Conservation (phyloP, 768 basidiomycete species). For the Mycena polygramma region DNA sequence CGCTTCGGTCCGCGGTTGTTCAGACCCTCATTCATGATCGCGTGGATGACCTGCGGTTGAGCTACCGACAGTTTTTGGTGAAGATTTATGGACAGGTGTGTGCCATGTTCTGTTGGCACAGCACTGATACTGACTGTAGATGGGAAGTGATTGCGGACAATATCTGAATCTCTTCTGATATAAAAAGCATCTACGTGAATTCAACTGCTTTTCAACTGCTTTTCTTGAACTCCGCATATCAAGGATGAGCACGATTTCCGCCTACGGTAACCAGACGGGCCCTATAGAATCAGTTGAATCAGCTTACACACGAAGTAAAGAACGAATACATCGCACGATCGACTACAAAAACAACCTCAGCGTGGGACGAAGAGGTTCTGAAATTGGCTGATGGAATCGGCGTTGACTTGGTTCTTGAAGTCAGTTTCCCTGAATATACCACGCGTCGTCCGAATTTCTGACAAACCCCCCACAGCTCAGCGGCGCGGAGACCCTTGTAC, state of each 20-base stretch:
- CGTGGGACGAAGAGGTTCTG: constrained; percentile 63
- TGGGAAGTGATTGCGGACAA: too few relatives aligned
- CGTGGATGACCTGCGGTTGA: constrained; percentile 56
- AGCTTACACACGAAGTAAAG: too few relatives aligned
- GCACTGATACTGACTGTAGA: too few relatives aligned
- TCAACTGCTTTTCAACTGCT: too few relatives aligned
- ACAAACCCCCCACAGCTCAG: not conserved
- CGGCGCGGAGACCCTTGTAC: not conserved
- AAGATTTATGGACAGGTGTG: constrained; percentile 56
- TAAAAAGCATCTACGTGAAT: too few relatives aligned
- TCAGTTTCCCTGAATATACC: not conserved
- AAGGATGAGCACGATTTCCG: too few relatives aligned
- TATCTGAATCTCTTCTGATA: too few relatives aligned
- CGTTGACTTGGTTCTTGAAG: constrained; percentile 34
- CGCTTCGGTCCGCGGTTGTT: constrained; percentile 60
- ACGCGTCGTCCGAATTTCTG: too few relatives aligned
- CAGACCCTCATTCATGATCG: constrained; percentile 64
- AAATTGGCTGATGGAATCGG: constrained; percentile 44
- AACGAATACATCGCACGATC: constrained; percentile 41
- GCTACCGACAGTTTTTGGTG: constrained; percentile 62
- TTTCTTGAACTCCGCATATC: too few relatives aligned
- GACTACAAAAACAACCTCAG: constrained; percentile 61
- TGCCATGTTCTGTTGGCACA: not conserved
- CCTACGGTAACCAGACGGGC: too few relatives aligned
- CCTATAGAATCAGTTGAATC: too few relatives aligned